Evolutionary conservation across 2,329 filamentous ascomycete species (phyloP), one percentile per base, ranked within the genome.

Genomic region (Bertia moriformis): DNA sequence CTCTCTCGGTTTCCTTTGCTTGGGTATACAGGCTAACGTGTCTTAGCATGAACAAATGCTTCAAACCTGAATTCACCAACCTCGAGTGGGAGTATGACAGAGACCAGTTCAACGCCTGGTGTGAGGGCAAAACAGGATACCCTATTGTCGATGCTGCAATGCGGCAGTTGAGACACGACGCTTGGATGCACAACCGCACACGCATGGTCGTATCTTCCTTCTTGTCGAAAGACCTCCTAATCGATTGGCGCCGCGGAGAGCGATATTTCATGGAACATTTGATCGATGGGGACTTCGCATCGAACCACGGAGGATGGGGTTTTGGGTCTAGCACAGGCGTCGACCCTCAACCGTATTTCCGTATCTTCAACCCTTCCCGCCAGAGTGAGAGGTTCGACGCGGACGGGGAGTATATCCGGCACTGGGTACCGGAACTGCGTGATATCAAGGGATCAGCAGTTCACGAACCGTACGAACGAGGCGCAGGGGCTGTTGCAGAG

Each of bases 111-210:
- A 48, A 66, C 1, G 75, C 77, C 3, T 95, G 88, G 86, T 73
- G 69, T 29, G 60, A 75, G 22, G 86, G 85, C 4, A 67, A 62
- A 22, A 93, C 86, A 0, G 86, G 86, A 0, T 88, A 76, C 49
- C 86, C 86, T 0, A 80, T 93, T 37, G 80, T 93, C 17, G 85
- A 93, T 51, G 86, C 86, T 0, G 83, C 83, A 1, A 91, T 93
- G 83, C 72, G 86, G 5, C 84, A 93, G 56, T 54, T 88, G 4
- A 68, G 67, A 10, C 54, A 71, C 14, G 69, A 69, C 35, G 81
- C 73, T 2, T 91, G 78, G 60, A 86, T 91, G 81, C 85, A 89
- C 55, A 93, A 93, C 54, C 76, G 86, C 7, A 78, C 78, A 48
- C 78, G 86, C 19, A 93, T 93, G 85, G 76, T 88, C 36, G 78